Conservation (phyloP, 108 stramenopile species). For the Phaeodactylum tricornutum region DNA sequence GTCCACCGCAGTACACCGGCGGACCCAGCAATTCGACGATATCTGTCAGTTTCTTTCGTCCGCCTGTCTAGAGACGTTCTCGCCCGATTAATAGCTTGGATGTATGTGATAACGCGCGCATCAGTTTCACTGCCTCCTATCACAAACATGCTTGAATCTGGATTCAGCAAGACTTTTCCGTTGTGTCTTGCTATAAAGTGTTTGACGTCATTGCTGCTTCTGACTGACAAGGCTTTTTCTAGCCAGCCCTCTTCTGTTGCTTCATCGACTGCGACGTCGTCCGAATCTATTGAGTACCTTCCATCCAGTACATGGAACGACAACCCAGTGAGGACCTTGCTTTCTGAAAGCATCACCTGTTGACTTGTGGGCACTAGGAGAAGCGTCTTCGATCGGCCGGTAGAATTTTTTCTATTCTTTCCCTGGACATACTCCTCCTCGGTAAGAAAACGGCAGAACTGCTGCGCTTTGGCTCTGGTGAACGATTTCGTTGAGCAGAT, state of each 20-base stretch:
- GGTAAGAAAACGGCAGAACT: constrained; percentile 42
- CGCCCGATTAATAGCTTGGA: constrained; percentile 21
- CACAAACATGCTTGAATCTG: constrained; percentile 15
- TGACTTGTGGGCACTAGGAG: constrained; percentile 10
- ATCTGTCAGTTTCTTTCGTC: not conserved
- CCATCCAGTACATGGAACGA: constrained; percentile 61
- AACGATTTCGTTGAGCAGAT: not conserved
- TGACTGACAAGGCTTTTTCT: constrained; percentile 29
- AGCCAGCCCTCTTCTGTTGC: constrained; percentile 56
- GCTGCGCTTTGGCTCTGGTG: not conserved
- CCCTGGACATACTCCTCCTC: constrained; percentile 33
- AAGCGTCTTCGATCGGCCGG: constrained; percentile 3
- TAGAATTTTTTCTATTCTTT: constrained; percentile 25
- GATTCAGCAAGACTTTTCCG: constrained; percentile 34
- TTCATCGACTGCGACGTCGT: constrained; percentile 39
- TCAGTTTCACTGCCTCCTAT: constrained; percentile 32
- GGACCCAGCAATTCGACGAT: not conserved
- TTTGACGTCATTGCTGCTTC: constrained; percentile 39
- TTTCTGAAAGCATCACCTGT: constrained; percentile 5
- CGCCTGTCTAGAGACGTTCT: no score
- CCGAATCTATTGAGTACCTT: constrained; percentile 35
- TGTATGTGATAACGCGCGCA: constrained; percentile 19
- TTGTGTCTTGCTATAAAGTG: constrained; percentile 52
- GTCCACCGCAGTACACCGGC: constrained; percentile 60
- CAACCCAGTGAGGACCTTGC: constrained; percentile 33